phyloP scores from a whole-genome alignment of 2,329 filamentous ascomycete species.

The Stachybotrys elegans region DNA sequence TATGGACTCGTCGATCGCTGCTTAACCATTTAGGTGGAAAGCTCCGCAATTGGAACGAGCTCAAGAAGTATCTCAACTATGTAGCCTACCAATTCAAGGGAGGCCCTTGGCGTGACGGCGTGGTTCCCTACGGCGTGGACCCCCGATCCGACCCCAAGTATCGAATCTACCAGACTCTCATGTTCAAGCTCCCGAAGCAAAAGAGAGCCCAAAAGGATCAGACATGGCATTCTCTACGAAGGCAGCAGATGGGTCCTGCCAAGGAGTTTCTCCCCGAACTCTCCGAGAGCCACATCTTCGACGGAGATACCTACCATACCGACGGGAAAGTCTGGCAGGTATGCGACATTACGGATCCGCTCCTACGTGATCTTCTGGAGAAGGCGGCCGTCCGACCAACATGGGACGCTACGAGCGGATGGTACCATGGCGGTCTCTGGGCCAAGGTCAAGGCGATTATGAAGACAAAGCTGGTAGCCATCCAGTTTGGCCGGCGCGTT shows the following conservation, averaged over 20 bases:
- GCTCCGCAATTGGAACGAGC: conserved; percentile 46
- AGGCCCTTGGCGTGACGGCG: conserved; percentile 85
- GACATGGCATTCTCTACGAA: conserved; percentile 45
- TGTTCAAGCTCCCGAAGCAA: conserved; percentile 67
- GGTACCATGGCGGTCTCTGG: conserved; percentile 78
- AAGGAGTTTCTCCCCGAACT: conserved; percentile 33
- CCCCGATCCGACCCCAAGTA: conserved; percentile 72
- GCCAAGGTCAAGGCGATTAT: conserved; percentile 82
- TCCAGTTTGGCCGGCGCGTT: conserved; percentile 52
- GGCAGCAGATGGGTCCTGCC: conserved; percentile 30
- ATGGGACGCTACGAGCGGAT: conserved; percentile 68
- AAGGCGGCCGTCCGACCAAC: conserved; percentile 52
- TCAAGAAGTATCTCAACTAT: conserved; percentile 76
- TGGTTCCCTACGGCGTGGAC: conserved; percentile 82
- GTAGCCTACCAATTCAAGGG: conserved; percentile 89
- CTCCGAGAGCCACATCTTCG: conserved; percentile 68
- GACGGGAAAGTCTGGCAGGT: conserved; percentile 94
- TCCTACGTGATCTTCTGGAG: conserved; percentile 62
- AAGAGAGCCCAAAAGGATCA: conserved; percentile 40
- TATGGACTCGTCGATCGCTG: conserved; percentile 81
- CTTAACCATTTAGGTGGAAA: conserved; percentile 62
- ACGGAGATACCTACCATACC: conserved; percentile 66
- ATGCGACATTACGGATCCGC: conserved; percentile 82
- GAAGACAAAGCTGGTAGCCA: conserved; percentile 74
- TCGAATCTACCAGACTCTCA: conserved; percentile 81